Percentiles rank a stretch among this genome's conserved stretches.
Conservation (phyloP, 768 basidiomycete species). For the Mrakia hoshinonis region DNA sequence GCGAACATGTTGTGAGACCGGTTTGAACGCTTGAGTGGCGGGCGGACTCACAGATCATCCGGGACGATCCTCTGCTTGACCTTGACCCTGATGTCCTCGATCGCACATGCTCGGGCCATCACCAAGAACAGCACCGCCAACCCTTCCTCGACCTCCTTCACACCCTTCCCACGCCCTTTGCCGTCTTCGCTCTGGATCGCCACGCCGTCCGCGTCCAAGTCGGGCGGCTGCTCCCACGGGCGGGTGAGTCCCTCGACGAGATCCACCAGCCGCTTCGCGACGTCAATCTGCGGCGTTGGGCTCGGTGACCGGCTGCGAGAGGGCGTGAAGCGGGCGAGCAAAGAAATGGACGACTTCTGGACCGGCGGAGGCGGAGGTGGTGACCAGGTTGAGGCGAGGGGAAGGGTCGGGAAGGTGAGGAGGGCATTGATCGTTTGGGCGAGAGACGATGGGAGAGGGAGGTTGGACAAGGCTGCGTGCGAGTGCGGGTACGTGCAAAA, state of each 20-base stretch:
- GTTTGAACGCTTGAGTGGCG: background rate
- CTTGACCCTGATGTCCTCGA: slow-evolving; percentile 51
- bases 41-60: slow-evolving; percentile 48
- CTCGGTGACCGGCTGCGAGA: background rate
- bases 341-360: slow-evolving; percentile 6
- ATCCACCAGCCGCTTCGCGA: background rate
- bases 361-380: slow-evolving; percentile 35
- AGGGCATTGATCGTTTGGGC: slow-evolving; percentile 74
- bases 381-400: slow-evolving; percentile 59
- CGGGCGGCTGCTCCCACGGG: slow-evolving; percentile 3
- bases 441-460: slow-evolving; percentile 63
- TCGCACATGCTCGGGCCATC: slow-evolving; percentile 59
- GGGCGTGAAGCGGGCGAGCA: background rate
- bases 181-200: slow-evolving; percentile 55
- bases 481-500: slow-evolving; percentile 60
- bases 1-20: background rate
- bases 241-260: background rate
- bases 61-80: slow-evolving; percentile 67
- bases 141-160: slow-evolving; percentile 60
- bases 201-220: slow-evolving; percentile 39
- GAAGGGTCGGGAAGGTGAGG: slow-evolving; percentile 63
- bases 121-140: slow-evolving; percentile 69
- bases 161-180: slow-evolving; percentile 50
- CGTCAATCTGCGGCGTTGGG: background rate
- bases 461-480: slow-evolving; percentile 41